Percentiles rank a stretch among this genome's conserved stretches.
These are phyloP conservation scores for Arthrobotrys megalospora DNA, from an alignment of 2,329 filamentous ascomycete genomes.

Conservation along the genomic window DNA sequence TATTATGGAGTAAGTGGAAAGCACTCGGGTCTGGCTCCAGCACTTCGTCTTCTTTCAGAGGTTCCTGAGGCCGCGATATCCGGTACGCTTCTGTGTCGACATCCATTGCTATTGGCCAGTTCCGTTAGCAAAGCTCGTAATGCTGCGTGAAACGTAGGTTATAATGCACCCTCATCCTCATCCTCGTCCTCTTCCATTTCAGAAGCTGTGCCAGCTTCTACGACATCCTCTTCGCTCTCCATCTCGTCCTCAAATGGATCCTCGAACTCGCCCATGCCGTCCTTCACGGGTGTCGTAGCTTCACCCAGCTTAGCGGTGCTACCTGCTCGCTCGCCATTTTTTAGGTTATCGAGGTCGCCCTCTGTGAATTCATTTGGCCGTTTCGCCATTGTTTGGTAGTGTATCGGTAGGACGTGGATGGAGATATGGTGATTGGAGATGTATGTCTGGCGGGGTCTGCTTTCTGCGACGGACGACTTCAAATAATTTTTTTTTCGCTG, in stretches of 20 bases:
- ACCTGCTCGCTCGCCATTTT: conserved; percentile 58
- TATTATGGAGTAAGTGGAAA: conserved; percentile 96
- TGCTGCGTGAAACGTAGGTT: conserved; percentile 11
- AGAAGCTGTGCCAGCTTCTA: conserved; percentile 66
- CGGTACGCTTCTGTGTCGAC: conserved; percentile 96
- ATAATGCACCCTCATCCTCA: conserved; percentile 43
- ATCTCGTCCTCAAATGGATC: conserved; percentile 75
- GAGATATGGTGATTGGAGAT: not conserved
- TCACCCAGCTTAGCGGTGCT: conserved; percentile 58
- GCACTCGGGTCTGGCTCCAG: conserved; percentile 92
- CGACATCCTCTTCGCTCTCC: conserved; percentile 96
- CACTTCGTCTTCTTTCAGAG: conserved; percentile 87
- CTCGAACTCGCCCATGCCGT: conserved; percentile 76
- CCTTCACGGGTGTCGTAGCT: conserved; percentile 69
- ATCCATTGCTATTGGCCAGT: conserved; percentile 80
- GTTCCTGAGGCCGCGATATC: conserved; percentile 84
- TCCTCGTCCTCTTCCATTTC: conserved; percentile 89
- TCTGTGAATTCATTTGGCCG: conserved; percentile 55
- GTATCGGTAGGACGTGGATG: not conserved
- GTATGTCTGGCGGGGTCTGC: conserved; percentile 39
- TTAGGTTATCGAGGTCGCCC: conserved; percentile 61
- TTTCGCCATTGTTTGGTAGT: conserved; percentile 49
- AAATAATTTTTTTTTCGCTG: conserved; percentile 48
- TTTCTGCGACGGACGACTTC: conserved; percentile 36
- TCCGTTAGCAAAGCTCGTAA: conserved; percentile 1